These are phyloP conservation scores for Crithidia fasciculata DNA, from an alignment of 208 protist species.

Conservation along the genomic window DNA sequence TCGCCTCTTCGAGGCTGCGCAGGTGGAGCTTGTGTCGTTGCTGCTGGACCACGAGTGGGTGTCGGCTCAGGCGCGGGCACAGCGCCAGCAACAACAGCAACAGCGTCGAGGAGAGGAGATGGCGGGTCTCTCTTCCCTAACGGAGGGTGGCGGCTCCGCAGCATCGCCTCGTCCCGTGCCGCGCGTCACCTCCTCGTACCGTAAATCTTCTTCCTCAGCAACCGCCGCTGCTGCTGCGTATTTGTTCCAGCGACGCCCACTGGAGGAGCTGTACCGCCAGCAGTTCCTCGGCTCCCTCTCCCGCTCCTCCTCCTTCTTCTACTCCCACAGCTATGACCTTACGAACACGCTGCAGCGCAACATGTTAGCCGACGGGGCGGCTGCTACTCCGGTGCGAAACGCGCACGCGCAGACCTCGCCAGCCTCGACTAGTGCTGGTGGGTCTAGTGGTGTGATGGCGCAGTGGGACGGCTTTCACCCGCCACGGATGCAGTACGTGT, in stretches of 20 bases:
- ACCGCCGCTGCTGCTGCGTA: constrained; percentile 18
- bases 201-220: constrained; percentile 2
- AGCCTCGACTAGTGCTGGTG: too few relatives aligned
- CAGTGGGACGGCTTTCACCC: not conserved
- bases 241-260: constrained; percentile 23
- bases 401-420: not conserved
- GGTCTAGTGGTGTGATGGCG: too few relatives aligned
- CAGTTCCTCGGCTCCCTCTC: constrained; percentile 71
- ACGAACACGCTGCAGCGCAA: constrained; percentile 95
- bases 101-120: constrained; percentile 1
- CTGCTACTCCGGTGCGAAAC: not conserved
- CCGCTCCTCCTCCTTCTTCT: constrained; percentile 92
- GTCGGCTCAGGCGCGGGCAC: constrained; percentile 6
- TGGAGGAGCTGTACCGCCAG: constrained; percentile 74
- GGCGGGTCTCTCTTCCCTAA: not conserved
- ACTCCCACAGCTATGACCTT: constrained; percentile 96
- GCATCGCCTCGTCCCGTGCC: too few relatives aligned
- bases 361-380: constrained; percentile 56
- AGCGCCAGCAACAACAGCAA: not conserved
- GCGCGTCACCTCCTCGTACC: not conserved
- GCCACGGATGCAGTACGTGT: constrained; percentile 74
- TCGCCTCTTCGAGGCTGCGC: constrained; percentile 90
- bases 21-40: constrained; percentile 67
- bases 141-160: not conserved
- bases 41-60: constrained; percentile 28